phyloP scores from a whole-genome alignment of 768 basidiomycete species.

The Hygrocybe punicea region DNA sequence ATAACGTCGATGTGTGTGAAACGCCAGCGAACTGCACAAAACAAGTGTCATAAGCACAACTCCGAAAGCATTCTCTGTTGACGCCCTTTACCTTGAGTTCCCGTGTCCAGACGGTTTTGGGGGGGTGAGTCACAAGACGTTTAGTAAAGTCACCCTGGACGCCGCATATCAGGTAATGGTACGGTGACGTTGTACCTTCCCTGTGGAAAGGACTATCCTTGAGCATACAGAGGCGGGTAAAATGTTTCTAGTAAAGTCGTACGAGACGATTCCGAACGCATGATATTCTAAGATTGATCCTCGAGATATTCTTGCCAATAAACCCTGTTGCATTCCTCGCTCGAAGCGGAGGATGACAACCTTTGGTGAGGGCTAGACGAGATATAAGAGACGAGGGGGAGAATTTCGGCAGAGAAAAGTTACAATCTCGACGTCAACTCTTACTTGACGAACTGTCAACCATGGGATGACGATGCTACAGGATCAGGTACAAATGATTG shows the following conservation, averaged over 20 bases:
- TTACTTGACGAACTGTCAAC: constrained; percentile 70
- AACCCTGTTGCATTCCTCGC: constrained; percentile 82
- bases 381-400: constrained; percentile 8
- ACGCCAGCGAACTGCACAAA: constrained; percentile 66
- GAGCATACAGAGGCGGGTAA: background rate
- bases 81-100: constrained; percentile 62
- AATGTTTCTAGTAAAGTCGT: constrained; percentile 20
- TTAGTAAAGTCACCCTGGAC: constrained; percentile 80
- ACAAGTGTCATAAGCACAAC: constrained; percentile 4
- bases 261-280: constrained; percentile 78
- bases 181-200: constrained; percentile 67
- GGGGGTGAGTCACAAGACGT: constrained; percentile 65
- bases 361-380: constrained; percentile 65
- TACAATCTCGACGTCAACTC: constrained; percentile 72
- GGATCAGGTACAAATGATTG: background rate
- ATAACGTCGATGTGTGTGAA: constrained; percentile 76
- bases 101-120: constrained; percentile 71
- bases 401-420: background rate
- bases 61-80: background rate
- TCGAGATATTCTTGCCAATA: constrained; percentile 70
- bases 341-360: constrained; percentile 76
- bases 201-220: constrained; percentile 22
- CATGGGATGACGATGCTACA: constrained; percentile 67
- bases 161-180: constrained; percentile 79
- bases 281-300: constrained; percentile 77